phyloP scores from a whole-genome alignment of 2,329 filamentous ascomycete species.

The Cercospora citrullina region DNA sequence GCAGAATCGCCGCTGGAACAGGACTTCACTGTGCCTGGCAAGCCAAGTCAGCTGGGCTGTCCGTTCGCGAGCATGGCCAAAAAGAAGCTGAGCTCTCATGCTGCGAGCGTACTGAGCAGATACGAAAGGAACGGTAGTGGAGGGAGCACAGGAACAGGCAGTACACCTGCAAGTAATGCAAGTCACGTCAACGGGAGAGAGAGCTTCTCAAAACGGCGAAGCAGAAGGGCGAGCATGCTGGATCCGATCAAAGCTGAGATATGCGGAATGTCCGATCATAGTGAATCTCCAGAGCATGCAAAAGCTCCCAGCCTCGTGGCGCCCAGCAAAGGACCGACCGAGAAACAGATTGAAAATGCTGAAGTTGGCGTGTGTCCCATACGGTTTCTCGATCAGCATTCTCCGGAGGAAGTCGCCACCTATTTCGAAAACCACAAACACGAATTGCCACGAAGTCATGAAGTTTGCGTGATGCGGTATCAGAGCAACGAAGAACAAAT shows the following conservation, averaged over 20 bases:
- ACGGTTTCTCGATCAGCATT: conserved; percentile 86
- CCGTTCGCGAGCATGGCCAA: conserved; percentile 65
- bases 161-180: conserved; percentile 31
- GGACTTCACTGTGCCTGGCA: conserved; percentile 86
- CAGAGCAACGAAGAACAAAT: conserved; percentile 84
- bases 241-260: conserved; percentile 42
- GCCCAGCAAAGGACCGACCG: conserved; percentile 16
- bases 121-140: conserved; percentile 35
- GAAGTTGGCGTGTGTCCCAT: conserved; percentile 77
- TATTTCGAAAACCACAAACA: conserved; percentile 97
- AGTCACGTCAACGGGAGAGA: conserved; percentile 45
- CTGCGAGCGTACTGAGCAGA: conserved; percentile 43
- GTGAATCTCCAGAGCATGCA: conserved; percentile 11
- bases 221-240: conserved; percentile 34
- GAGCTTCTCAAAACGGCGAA: conserved; percentile 40
- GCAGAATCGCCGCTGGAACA: conserved; percentile 63
- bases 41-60: conserved; percentile 75
- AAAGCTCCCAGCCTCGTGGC: conserved; percentile 16
- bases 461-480: conserved; percentile 86
- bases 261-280: conserved; percentile 38
- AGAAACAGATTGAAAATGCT: conserved; percentile 31
- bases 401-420: conserved; percentile 85
- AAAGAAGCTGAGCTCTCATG: conserved; percentile 44
- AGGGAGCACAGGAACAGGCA: conserved; percentile 24
- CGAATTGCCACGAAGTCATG: conserved; percentile 88